Conservation (phyloP, 2,329 filamentous ascomycete species). For the Aspergillus sp. region DNA sequence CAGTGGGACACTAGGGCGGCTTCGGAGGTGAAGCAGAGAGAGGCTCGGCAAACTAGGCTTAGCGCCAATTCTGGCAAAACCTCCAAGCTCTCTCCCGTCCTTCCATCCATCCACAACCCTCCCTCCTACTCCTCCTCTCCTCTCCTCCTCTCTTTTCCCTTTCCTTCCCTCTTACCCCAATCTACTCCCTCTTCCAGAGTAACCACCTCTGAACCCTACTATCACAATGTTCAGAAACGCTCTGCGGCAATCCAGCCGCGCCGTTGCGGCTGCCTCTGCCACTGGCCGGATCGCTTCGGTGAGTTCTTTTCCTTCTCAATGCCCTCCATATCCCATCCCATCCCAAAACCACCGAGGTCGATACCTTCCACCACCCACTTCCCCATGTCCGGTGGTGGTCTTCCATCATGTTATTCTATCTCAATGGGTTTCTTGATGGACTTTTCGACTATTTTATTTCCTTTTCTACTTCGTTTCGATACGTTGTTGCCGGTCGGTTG, state of each 20-base stretch:
- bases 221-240: constrained; percentile 93
- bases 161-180: constrained; percentile 27
- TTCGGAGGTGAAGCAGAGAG: constrained; percentile 27
- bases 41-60: constrained; percentile 34
- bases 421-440: constrained; percentile 24
- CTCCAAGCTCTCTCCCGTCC: constrained; percentile 34
- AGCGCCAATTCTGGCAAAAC: constrained; percentile 35
- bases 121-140: constrained; percentile 24
- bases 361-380: background rate
- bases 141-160: constrained; percentile 7
- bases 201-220: constrained; percentile 36
- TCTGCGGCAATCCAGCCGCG: constrained; percentile 92
- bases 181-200: constrained; percentile 36
- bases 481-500: constrained; percentile 35
- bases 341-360: constrained; percentile 18
- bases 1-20: constrained; percentile 24
- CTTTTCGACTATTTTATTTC: constrained; percentile 14
- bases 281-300: constrained; percentile 87
- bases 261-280: constrained; percentile 88
- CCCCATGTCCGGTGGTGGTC: constrained; percentile 6
- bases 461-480: constrained; percentile 15
- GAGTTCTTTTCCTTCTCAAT: constrained; percentile 52
- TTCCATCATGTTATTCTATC: constrained; percentile 27
- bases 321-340: constrained; percentile 28
- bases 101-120: constrained; percentile 38